Percentiles rank a stretch among this genome's conserved stretches.
These are phyloP conservation scores for Cutaneotrichosporon mucoides DNA, from an alignment of 1,284 basidiomycete species.

Conservation along the genomic window DNA sequence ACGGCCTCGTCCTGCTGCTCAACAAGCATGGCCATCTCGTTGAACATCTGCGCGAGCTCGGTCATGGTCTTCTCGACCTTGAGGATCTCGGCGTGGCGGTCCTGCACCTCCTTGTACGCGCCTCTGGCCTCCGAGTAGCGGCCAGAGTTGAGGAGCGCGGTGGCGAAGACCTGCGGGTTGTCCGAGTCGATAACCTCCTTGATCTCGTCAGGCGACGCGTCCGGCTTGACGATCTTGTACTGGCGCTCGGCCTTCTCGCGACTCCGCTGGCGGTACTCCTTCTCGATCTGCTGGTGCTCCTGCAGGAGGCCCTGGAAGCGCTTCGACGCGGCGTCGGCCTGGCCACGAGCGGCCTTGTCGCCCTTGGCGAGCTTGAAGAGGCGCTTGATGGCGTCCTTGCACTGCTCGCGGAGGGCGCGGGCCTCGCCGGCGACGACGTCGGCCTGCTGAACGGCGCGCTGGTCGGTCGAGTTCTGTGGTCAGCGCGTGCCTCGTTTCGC, in stretches of 20 bases:
- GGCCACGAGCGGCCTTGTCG: conserved; percentile 74
- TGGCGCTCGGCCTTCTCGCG: conserved; percentile 93
- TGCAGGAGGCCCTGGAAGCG: conserved; percentile 52
- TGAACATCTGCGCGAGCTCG: conserved; percentile 83
- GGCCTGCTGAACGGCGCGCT: conserved; percentile 48
- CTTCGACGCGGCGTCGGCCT: conserved; percentile 59
- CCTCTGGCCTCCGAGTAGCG: conserved; percentile 77
- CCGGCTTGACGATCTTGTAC: conserved; percentile 92
- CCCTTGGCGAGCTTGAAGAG: conserved; percentile 72
- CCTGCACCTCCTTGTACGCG: conserved; percentile 85
- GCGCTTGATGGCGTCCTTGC: conserved; percentile 74
- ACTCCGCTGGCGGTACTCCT: conserved; percentile 86
- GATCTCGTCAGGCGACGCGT: conserved; percentile 80
- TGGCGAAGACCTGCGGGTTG: conserved; percentile 77
- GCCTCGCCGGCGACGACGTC: conserved; percentile 74
- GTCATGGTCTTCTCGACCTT: conserved; percentile 81
- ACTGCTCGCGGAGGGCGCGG: conserved; percentile 64
- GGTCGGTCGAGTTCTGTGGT: conserved; percentile 42
- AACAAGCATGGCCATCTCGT: conserved; percentile 78
- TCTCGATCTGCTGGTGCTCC: conserved; percentile 78
- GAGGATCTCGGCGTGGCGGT: conserved; percentile 80
- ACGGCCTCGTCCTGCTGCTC: conserved; percentile 75
- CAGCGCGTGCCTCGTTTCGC: too few species aligned
- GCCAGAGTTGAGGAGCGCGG: conserved; percentile 78
- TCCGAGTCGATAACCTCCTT: conserved; percentile 68